Base-by-base conservation (phyloP, 331 rosid genomes). In the Erythrophleum ivorense region DNA sequence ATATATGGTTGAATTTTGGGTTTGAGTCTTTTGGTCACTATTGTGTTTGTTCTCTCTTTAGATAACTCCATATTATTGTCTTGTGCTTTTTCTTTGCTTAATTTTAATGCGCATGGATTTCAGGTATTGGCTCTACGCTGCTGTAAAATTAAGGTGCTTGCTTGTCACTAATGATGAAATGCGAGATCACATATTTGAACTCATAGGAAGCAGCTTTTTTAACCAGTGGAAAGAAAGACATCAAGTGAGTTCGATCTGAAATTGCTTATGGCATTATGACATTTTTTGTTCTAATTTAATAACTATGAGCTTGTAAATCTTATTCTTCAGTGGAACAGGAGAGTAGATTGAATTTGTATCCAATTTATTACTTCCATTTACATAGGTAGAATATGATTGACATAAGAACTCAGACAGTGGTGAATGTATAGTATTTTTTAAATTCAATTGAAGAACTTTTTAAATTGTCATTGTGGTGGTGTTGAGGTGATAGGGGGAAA, bases 41-140 rank as follows among this genome's bases (percentile, higher is more conserved):
- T 41, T 75, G 12, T 45, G 59, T 49, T 7, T 49, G 34, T 58
- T 58, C 41, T 19, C 31, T 36, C 24, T 65, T 62, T 59, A 64
- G 24, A 54, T 45, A 58, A 49, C 10, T 65, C 65, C 72, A 68
- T 21, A 50, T 72, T 63, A 36, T 34, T 53, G 19, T 60, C 53
- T 41, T 68, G 16, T n/a, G 24, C 6, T 29, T 4, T 58, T 34
- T 63, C 33, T 45, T 65, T 46, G 15, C 21, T 24, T 14, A 2
- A 52, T 64, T 73, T n/a, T 41, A 9, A 58, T 81, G 33, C 24
- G 52, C 40, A 11, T 76, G 84, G 84, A 48, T 57, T 80, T 79
- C 84, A 93, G 97, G 94, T 92, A 92, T 84, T 95, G 97, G 97
- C 92, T 95, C n/a, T 95, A 88, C 77, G 97, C 98, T 63, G 92